Evolutionary conservation across 495 filamentous ascomycete genomes (phyloP).

Genomic region (Podospora pseudoanserina): DNA sequence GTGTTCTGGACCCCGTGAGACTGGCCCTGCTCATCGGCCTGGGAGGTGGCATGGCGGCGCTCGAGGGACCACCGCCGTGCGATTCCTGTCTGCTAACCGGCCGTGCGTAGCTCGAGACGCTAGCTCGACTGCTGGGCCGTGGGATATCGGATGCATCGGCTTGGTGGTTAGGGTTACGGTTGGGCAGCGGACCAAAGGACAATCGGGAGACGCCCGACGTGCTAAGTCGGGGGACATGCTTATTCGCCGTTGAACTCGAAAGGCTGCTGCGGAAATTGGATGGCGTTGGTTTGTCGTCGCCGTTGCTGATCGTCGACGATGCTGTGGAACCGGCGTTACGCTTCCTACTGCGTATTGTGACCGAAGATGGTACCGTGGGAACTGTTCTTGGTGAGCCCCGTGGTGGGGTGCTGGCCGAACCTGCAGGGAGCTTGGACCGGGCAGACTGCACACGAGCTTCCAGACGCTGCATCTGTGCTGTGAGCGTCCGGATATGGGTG

Average conservation of each 20-base stretch:
- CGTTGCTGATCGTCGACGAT: conserved; percentile 46
- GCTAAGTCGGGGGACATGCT: conserved; percentile 49
- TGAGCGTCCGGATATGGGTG: conserved; percentile 85
- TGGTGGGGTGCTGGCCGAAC: conserved; percentile 68
- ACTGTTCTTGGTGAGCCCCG: conserved; percentile 65
- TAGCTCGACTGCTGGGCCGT: conserved; percentile 61
- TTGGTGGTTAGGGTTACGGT: conserved; percentile 40
- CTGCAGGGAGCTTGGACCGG: conserved; percentile 83
- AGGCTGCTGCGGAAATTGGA: conserved; percentile 27
- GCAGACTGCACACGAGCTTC: conserved; percentile 93
- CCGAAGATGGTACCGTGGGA: conserved; percentile 62
- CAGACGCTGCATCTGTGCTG: conserved; percentile 93
- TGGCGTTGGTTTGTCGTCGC: conserved; percentile 44
- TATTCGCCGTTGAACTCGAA: conserved; percentile 40
- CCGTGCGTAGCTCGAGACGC: conserved; percentile 49
- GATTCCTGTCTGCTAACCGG: conserved; percentile 49
- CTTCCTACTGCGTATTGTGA: conserved; percentile 73
- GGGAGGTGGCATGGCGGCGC: conserved; percentile 48
- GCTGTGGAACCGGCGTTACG: conserved; percentile 64
- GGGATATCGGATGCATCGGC: conserved; percentile 31
- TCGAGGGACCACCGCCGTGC: conserved; percentile 11
- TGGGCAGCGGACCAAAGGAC: conserved; percentile 52
- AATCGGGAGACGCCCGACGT: conserved; percentile 52
- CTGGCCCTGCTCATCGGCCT: conserved; percentile 63
- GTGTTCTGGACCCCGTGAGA: conserved; percentile 60